Conservation (phyloP, 345 rosid species). For the Hibiscus trionum region DNA sequence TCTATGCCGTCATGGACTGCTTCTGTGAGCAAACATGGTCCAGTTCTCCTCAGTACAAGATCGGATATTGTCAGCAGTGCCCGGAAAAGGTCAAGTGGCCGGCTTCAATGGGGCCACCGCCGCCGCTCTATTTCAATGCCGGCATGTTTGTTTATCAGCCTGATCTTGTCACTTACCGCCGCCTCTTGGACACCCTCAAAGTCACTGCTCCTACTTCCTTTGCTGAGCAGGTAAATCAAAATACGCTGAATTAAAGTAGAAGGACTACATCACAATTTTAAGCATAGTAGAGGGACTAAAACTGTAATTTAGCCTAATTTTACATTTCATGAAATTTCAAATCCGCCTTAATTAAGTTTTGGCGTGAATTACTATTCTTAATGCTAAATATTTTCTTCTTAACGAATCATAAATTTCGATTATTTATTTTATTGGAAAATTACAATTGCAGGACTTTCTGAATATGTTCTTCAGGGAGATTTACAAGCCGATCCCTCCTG, state of each 20-base stretch:
- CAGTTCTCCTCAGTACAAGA: conserved; percentile 29
- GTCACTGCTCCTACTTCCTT: conserved; percentile 38
- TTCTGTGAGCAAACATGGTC: conserved; percentile 49
- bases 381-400: neutral
- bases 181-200: conserved; percentile 26
- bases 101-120: conserved; percentile 21
- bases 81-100: conserved; percentile 42
- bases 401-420: too few species aligned
- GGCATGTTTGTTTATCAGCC: conserved; percentile 33
- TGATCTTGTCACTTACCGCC: conserved; percentile 20
- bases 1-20: conserved; percentile 48
- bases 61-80: conserved; percentile 52
- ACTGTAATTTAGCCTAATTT: neutral
- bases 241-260: too few species aligned
- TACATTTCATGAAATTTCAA: neutral
- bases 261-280: neutral
- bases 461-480: conserved; percentile 41
- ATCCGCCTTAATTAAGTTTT: neutral
- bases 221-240: conserved; percentile 43
- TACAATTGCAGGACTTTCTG: conserved; percentile 32
- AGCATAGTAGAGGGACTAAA: neutral
- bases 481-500: conserved; percentile 29
- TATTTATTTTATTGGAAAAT: neutral
- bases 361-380: neutral
- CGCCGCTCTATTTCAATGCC: conserved; percentile 34